Evolutionary conservation across 345 rosid species (phyloP).

Genomic region (Kandelia obovata): DNA sequence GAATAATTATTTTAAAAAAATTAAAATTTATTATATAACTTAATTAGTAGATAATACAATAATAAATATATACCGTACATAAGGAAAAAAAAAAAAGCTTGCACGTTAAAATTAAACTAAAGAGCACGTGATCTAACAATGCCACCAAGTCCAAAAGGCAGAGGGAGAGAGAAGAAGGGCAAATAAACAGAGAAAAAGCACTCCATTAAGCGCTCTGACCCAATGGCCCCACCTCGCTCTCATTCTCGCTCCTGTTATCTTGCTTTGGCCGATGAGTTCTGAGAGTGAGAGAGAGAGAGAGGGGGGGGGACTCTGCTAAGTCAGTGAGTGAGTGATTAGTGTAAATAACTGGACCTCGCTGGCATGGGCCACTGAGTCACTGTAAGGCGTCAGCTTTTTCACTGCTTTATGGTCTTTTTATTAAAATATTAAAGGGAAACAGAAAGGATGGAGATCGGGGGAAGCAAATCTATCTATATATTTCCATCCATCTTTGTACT

Average conservation of each 20-base stretch:
- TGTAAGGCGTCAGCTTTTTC: constrained; percentile 21
- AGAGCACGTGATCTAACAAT: too few relatives aligned
- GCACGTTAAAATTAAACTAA: too few relatives aligned
- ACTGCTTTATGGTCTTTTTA: background rate
- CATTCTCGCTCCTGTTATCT: background rate
- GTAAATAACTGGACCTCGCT: background rate
- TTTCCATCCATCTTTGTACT: background rate
- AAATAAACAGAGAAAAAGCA: too few relatives aligned
- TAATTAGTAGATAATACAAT: too few relatives aligned
- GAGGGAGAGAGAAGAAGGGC: background rate
- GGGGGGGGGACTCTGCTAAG: background rate
- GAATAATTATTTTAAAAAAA: too few relatives aligned
- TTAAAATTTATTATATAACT: too few relatives aligned
- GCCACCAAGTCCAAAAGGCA: too few relatives aligned
- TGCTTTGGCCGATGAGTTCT: background rate
- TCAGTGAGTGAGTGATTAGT: background rate
- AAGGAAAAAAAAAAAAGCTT: too few relatives aligned
- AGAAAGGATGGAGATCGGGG: too few relatives aligned
- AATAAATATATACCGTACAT: too few relatives aligned
- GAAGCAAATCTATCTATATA: background rate
- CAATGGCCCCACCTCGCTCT: background rate
- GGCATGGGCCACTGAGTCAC: constrained; percentile 13
- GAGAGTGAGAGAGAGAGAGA: background rate
- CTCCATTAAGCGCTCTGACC: background rate
- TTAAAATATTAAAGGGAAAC: too few relatives aligned